A percentile compares a stretch with the other conserved stretches of the same genome.
phyloP scores from a whole-genome alignment of 768 basidiomycete genomes.

The Coprinopsis strossmayeri region DNA sequence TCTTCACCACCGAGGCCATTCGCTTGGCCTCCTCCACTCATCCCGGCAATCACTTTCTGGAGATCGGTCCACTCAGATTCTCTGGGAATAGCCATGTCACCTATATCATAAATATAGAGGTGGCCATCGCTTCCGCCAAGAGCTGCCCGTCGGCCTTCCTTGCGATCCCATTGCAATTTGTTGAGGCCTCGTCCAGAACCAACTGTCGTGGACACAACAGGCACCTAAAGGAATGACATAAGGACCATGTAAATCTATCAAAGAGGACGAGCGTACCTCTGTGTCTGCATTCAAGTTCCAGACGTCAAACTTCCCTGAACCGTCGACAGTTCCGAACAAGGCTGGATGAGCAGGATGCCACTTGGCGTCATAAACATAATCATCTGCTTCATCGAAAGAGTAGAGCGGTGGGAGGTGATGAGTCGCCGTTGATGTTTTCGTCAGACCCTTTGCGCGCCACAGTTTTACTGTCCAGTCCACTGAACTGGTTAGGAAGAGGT shows the following conservation, averaged over 20 bases:
- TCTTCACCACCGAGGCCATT: slow-evolving; percentile 31
- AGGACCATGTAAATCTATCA: background rate
- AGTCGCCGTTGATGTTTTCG: slow-evolving; percentile 62
- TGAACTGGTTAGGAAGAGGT: slow-evolving; percentile 87
- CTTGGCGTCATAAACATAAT: slow-evolving; percentile 97
- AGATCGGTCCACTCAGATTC: slow-evolving; percentile 93
- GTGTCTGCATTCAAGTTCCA: slow-evolving; percentile 98
- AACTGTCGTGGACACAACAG: slow-evolving; percentile 80
- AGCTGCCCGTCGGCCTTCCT: slow-evolving; percentile 86
- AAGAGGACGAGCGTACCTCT: slow-evolving; percentile 55
- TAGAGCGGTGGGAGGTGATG: slow-evolving; percentile 70
- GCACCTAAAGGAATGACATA: slow-evolving; percentile 52
- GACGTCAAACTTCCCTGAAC: slow-evolving; percentile 90
- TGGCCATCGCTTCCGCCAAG: slow-evolving; percentile 90
- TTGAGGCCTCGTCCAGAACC: slow-evolving; percentile 83
- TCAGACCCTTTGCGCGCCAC: slow-evolving; percentile 78
- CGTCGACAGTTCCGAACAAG: slow-evolving; percentile 88
- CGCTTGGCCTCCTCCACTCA: slow-evolving; percentile 51
- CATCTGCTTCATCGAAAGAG: slow-evolving; percentile 96
- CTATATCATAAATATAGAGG: slow-evolving; percentile 92
- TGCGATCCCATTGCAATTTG: slow-evolving; percentile 92
- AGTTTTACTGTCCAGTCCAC: slow-evolving; percentile 99
- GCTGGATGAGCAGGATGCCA: slow-evolving; percentile 98
- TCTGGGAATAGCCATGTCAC: slow-evolving; percentile 81
- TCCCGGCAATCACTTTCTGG: slow-evolving; percentile 77